Base-by-base conservation (phyloP, 2,329 filamentous ascomycete genomes). In the Claviceps capensis region DNA sequence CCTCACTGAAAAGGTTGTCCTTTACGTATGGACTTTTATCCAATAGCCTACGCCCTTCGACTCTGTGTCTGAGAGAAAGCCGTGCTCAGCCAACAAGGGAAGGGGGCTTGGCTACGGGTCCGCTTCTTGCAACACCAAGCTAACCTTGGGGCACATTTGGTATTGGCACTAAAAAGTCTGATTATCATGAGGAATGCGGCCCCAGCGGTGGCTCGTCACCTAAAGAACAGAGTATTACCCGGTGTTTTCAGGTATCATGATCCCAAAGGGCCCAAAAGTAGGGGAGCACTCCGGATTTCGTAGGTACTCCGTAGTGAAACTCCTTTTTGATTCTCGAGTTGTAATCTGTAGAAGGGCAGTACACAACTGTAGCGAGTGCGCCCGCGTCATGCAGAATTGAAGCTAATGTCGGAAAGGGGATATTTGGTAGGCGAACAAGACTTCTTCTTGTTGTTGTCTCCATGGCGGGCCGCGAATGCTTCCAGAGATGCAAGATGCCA, bases 31-130 rank as follows among this genome's bases (percentile, higher is more conserved):
- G 26, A 47, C 6, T 48, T 17, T 7, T 11, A 8, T 30, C 38
- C 30, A 49, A 47, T 34, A 46, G n/a, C 22, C 16, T 38, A 36
- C 19, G n/a, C 44, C 49, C 37, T 34, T 47, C 13, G 41, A 51
- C 40, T 48, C 40, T 48, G 49, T 53, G 42, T 44, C 42, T 54
- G 41, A 47, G 47, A 49, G 37, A 37, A 41, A 37, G 48, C 22
- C 45, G 42, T 34, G 50, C 46, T 43, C 47, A 34, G 47, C 53
- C 47, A 49, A 54, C 52, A 48, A 47, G 50, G 50, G 53, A 48
- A 47, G 50, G 50, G 53, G 50, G 22, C 36, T 52, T 38, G 47
- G 45, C 38, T 6, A 40, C 40, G 52, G 52, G 38, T 36, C 50
- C 53, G 41, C 30, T 37, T 36, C 49, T 47, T 49, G 40, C 41